phyloP scores from a whole-genome alignment of 768 basidiomycete genomes.

The Butyriboletus loyo region DNA sequence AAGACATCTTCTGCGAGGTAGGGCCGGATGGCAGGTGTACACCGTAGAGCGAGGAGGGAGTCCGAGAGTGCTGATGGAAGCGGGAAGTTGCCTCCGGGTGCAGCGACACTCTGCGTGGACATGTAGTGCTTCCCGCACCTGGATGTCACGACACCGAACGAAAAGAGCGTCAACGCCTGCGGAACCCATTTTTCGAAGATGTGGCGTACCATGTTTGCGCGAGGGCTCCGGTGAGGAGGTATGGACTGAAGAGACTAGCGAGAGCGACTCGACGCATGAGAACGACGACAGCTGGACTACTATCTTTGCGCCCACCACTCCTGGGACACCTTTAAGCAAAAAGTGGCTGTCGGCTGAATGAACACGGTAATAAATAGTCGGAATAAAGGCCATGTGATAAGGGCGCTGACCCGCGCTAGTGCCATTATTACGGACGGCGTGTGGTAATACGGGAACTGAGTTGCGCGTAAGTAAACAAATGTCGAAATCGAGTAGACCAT shows the following conservation, averaged over 20 bases:
- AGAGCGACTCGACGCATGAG: slow-evolving; percentile 14
- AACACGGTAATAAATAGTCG: background rate
- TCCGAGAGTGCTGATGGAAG: slow-evolving; percentile 34
- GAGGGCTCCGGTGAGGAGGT: slow-evolving; percentile 12
- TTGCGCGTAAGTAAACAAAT: too few species aligned
- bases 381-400: background rate
- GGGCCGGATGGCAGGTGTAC: slow-evolving; percentile 55
- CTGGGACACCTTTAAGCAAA: background rate
- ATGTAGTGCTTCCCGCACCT: slow-evolving; percentile 62
- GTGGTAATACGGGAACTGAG: too few species aligned
- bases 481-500: too few species aligned
- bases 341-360: background rate
- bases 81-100: slow-evolving; percentile 52
- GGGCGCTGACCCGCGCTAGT: too few species aligned
- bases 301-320: too few species aligned
- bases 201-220: slow-evolving; percentile 31
- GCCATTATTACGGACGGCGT: too few species aligned
- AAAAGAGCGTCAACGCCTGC: background rate
- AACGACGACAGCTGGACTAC: background rate
- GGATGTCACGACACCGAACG: background rate
- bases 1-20: slow-evolving; percentile 54
- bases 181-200: background rate
- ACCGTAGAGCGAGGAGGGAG: slow-evolving; percentile 56
- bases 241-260: slow-evolving; percentile 4
- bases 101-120: slow-evolving; percentile 37